Percentiles rank a stretch among this genome's conserved stretches.
Evolutionary conservation across 176 grass and related monocot species (phyloP).

Genomic region (Oryza punctata): DNA sequence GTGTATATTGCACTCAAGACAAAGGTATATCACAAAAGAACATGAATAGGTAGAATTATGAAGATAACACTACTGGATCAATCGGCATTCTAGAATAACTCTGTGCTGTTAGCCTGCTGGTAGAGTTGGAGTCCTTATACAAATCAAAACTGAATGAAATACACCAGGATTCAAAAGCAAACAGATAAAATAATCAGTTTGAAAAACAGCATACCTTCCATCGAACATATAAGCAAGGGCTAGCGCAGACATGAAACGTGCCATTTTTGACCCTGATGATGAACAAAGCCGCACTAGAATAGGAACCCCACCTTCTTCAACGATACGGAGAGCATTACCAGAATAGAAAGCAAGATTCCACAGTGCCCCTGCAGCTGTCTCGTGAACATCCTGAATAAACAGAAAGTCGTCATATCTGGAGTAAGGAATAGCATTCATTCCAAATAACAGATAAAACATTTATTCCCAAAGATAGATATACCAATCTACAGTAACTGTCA

Average conservation of each 20-base stretch:
- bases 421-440: neutral
- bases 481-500: slow-evolving; percentile 15
- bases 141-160: slow-evolving; percentile 12
- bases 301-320: slow-evolving; percentile 97
- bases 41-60: slow-evolving; percentile 6
- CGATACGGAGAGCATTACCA: slow-evolving; percentile 85
- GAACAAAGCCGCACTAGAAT: slow-evolving; percentile 89
- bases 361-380: slow-evolving; percentile 98
- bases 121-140: neutral
- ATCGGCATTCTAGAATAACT: neutral
- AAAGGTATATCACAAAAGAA: slow-evolving; percentile 2
- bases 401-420: slow-evolving; percentile 9
- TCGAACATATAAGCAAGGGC: slow-evolving; percentile 99
- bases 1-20: slow-evolving; percentile 1
- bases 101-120: neutral
- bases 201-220: slow-evolving; percentile 69
- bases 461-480: neutral
- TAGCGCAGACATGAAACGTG: slow-evolving; percentile 98
- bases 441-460: slow-evolving; percentile 4
- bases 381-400: slow-evolving; percentile 89
- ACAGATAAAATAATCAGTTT: neutral
- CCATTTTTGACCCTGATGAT: slow-evolving; percentile 94
- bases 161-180: slow-evolving; percentile 21
- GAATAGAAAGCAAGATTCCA: slow-evolving; percentile 99
- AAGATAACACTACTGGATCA: slow-evolving; percentile 26